Evolutionary conservation across 139 green algal genomes (phyloP).

Genomic region (Bryopsis sp.): DNA sequence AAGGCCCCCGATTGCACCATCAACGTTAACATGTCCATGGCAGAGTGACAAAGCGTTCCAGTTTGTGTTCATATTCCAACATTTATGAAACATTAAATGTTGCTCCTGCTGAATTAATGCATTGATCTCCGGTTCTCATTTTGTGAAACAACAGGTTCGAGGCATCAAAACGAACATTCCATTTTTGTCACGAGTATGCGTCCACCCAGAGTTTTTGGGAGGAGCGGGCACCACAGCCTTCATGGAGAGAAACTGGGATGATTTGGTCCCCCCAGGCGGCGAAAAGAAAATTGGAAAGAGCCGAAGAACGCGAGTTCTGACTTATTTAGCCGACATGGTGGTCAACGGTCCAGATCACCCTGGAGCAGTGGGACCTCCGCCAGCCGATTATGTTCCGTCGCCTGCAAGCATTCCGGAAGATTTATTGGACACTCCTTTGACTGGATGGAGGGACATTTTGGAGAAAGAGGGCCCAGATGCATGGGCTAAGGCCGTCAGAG

Average conservation of each 20-base stretch:
- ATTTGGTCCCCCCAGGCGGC: conserved; percentile 43
- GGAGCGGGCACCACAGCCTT: conserved; percentile 52
- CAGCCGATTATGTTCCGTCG: conserved; percentile 17
- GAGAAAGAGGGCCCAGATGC: conserved; percentile 61
- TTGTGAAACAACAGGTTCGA: too few species aligned
- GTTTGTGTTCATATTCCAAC: too few species aligned
- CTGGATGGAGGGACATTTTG: conserved; percentile 68
- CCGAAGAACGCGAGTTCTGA: conserved; percentile 42
- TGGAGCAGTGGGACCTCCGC: conserved; percentile 37
- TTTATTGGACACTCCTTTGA: conserved; percentile 22
- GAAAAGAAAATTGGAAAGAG: background rate
- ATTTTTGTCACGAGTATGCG: conserved; percentile 86
- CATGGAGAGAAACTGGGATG: conserved; percentile 63
- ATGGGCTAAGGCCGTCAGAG: conserved; percentile 72
- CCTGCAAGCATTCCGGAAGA: conserved; percentile 25
- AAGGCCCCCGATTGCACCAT: too few species aligned
- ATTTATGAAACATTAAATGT: too few species aligned
- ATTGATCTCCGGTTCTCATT: too few species aligned
- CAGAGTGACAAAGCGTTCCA: too few species aligned
- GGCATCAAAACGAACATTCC: conserved; percentile 92
- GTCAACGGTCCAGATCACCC: conserved; percentile 30
- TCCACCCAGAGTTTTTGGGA: conserved; percentile 72
- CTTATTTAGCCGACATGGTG: conserved; percentile 70
- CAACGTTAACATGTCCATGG: too few species aligned
- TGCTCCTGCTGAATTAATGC: too few species aligned